These are phyloP conservation scores for Lactuca saligna DNA, from an alignment of 129 eudicot genomes.

Conservation along the genomic window DNA sequence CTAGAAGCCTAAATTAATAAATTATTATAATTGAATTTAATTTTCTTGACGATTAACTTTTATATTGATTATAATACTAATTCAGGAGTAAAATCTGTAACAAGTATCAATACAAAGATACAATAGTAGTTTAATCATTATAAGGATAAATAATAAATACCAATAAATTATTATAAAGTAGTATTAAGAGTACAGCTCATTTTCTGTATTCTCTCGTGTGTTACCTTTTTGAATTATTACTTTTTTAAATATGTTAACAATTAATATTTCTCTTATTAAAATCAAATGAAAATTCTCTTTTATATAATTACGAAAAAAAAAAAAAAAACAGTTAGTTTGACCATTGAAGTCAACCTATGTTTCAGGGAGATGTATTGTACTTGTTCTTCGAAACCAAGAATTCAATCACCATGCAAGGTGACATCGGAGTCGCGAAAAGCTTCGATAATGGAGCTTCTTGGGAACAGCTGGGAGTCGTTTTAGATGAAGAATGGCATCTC, in stretches of 20 bases:
- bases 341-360: constrained; percentile 18
- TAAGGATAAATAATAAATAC: background rate
- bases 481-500: constrained; percentile 98
- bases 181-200: background rate
- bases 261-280: background rate
- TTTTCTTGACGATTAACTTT: too few relatives aligned
- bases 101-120: too few relatives aligned
- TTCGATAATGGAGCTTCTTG: constrained; percentile 78
- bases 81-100: background rate
- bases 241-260: background rate
- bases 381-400: constrained; percentile 83
- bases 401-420: constrained; percentile 87
- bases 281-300: too few relatives aligned
- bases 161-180: background rate
- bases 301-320: background rate
- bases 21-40: too few relatives aligned
- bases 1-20: too few relatives aligned
- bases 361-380: constrained; percentile 74
- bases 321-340: constrained; percentile 12
- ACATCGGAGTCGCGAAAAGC: constrained; percentile 89
- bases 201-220: background rate
- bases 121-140: background rate
- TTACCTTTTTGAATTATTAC: too few relatives aligned
- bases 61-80: too few relatives aligned
- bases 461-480: constrained; percentile 78